Evolutionary conservation across 2,329 filamentous ascomycete species (phyloP), one percentile per base, ranked within the genome.

Genomic region (Colletotrichum eleusines): DNA sequence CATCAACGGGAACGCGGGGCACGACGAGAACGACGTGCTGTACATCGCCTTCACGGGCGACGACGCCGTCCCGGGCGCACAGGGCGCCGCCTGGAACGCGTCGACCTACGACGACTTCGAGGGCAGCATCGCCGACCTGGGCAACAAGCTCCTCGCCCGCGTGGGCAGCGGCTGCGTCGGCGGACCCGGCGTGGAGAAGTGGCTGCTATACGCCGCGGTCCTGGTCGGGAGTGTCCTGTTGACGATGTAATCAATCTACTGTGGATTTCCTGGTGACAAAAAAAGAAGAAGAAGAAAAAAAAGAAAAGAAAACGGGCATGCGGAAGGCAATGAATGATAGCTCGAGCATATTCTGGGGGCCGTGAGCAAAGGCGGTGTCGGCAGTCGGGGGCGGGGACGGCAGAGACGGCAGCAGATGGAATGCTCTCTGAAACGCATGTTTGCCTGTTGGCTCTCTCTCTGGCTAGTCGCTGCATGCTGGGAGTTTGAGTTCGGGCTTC

Each of bases 21-120:
- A 91, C 76, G 83, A 83, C 50, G 78, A 81, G 20, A 83, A 88
- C 42, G 88, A 92, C 76, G 87, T 91, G 0, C 78, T 92, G 44
- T 91, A 87, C 77, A 82, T 92, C 59, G 90, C 87, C 0, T 92
- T 92, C 75, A 81, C 81, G 0, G 89, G 89, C 1, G 66, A 77
- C 0, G 84, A 86, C 7, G 88, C 90, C 0, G 86, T 90, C 0
- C 88, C 88, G 0, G 89, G 88, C 1, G 78, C 81, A 16, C 76
- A 78, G 2, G 83, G 82, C 26, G 89, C 89, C 0, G 80, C 84
- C 38, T 92, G 89, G 89, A 79, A 80, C 11, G 87, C 89, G 0
- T 76, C 76, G 8, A 83, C 77, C 71, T 85, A 80, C 33, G 77
- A 78, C 11, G 81, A 84, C 20, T 90, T 91, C 73, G 84, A 87